Evolutionary conservation across 345 rosid species (phyloP).

Genomic region (Bretschneidera sinensis): DNA sequence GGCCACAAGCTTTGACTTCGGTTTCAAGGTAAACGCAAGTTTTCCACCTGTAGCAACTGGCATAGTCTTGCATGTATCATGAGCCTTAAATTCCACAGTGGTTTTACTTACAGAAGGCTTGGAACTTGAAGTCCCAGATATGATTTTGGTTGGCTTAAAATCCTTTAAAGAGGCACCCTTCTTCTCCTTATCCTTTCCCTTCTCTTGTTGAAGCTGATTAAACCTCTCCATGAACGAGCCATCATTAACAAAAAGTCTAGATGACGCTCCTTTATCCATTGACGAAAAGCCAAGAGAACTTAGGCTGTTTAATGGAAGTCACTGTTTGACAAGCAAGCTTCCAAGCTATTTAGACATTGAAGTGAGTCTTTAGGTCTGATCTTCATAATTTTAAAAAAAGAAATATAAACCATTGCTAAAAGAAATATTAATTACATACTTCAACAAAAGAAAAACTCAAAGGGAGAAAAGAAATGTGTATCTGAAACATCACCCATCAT

Average conservation of each 20-base stretch:
- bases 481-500: background rate
- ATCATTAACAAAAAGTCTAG: constrained; percentile 85
- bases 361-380: background rate
- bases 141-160: constrained; percentile 57
- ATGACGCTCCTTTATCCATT: constrained; percentile 77
- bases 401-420: too few species aligned
- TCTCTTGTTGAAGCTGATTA: constrained; percentile 85
- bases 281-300: constrained; percentile 27
- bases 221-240: constrained; percentile 99
- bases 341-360: constrained; percentile 35
- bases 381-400: too few species aligned
- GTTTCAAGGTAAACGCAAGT: constrained; percentile 98
- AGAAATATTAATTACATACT: too few species aligned
- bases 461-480: background rate
- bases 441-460: background rate
- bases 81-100: constrained; percentile 41
- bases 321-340: constrained; percentile 62
- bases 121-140: constrained; percentile 42
- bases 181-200: constrained; percentile 41
- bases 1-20: constrained; percentile 81
- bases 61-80: constrained; percentile 36
- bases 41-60: constrained; percentile 57
- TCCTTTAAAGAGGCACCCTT: constrained; percentile 38
- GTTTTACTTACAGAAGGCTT: constrained; percentile 39
- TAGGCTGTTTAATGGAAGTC: constrained; percentile 28